phyloP scores from a whole-genome alignment of 345 rosid genomes.

The Rhodamnia argentea region DNA sequence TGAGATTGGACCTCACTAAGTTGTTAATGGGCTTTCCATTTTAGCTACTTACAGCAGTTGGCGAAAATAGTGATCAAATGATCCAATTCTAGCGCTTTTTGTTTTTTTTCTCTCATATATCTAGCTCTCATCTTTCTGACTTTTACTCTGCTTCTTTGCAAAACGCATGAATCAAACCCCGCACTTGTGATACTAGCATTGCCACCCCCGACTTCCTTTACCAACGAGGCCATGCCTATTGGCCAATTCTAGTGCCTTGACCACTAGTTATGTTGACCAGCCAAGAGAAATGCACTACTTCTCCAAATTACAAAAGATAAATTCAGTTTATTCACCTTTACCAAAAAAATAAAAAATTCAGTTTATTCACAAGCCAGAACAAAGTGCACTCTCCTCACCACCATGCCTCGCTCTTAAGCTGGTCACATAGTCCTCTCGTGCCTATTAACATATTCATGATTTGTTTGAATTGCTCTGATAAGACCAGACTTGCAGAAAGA shows the following conservation, averaged over 20 bases:
- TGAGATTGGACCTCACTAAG: background rate
- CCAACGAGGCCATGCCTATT: no score
- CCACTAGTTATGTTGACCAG: background rate
- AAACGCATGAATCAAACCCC: accelerated
- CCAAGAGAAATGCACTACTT: background rate
- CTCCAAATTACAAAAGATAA: no score
- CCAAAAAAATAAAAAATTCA: no score
- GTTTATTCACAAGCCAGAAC: background rate
- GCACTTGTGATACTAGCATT: no score
- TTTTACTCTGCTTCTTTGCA: no score
- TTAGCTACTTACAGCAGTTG: background rate
- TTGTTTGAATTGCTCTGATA: background rate
- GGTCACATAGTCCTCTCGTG: background rate
- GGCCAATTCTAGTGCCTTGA: background rate
- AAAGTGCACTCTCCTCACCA: background rate
- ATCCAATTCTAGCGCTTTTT: background rate
- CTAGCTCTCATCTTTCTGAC: no score
- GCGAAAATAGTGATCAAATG: background rate
- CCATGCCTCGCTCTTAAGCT: background rate
- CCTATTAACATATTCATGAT: background rate
- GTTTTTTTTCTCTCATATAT: no score
- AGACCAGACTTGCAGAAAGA: background rate
- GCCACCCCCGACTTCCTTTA: no score
- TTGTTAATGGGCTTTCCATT: background rate
- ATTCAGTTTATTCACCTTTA: background rate